A percentile compares a stretch with the other conserved stretches of the same genome.
phyloP scores from a whole-genome alignment of 345 rosid species.

The Excoecaria agallocha region DNA sequence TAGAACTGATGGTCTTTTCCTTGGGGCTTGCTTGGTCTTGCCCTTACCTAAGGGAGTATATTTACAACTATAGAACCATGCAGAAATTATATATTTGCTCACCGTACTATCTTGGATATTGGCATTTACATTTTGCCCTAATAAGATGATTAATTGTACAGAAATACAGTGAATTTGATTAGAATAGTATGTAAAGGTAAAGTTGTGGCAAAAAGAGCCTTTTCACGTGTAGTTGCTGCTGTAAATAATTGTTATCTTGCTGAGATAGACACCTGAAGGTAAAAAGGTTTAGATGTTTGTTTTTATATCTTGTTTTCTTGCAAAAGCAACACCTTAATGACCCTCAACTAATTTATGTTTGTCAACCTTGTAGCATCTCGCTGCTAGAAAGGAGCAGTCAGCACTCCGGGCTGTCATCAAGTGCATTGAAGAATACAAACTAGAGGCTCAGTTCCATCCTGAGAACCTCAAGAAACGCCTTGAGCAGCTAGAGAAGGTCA shows the following conservation, averaged over 20 bases:
- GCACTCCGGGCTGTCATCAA: constrained; percentile 85
- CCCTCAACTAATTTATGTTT: constrained; percentile 12
- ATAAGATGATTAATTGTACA: not conserved
- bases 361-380: constrained; percentile 53
- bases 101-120: not conserved
- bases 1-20: not conserved
- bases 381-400: constrained; percentile 90
- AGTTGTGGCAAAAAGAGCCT: not conserved
- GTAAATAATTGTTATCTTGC: not conserved
- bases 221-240: not conserved
- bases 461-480: constrained; percentile 96
- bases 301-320: not conserved
- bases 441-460: constrained; percentile 74
- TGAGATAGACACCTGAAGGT: not conserved
- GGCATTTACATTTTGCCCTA: not conserved
- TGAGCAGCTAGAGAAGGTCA: constrained; percentile 93
- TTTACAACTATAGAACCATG: not conserved
- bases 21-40: not conserved
- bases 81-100: not conserved
- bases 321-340: not conserved
- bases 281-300: not conserved
- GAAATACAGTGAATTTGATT: not conserved
- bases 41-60: not conserved
- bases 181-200: not conserved
- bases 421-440: constrained; percentile 98